These are phyloP conservation scores for Suillus lakei DNA, from an alignment of 768 basidiomycete species.

Conservation along the genomic window DNA sequence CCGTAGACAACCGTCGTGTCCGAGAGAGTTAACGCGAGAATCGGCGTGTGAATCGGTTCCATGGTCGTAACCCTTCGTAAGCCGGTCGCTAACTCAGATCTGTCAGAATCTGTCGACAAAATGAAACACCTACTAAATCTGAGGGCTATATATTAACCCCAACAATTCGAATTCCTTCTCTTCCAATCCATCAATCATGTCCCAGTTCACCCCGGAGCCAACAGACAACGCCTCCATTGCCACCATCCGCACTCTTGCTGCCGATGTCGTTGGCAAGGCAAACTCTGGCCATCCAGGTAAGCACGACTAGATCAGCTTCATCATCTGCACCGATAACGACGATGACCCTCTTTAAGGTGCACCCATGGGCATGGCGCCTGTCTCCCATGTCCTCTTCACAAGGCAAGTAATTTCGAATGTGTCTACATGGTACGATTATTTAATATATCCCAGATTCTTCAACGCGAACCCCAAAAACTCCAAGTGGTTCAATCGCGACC, in stretches of 20 bases:
- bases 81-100: background rate
- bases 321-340: slow-evolving; percentile 12
- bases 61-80: slow-evolving; percentile 12
- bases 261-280: slow-evolving; percentile 80
- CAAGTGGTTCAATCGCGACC: slow-evolving; percentile 95
- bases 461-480: slow-evolving; percentile 88
- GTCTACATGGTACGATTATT: slow-evolving; percentile 1
- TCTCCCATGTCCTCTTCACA: slow-evolving; percentile 79
- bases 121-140: background rate
- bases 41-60: slow-evolving; percentile 20
- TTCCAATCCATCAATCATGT: slow-evolving; percentile 36
- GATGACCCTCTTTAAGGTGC: slow-evolving; percentile 57
- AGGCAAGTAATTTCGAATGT: slow-evolving; percentile 44
- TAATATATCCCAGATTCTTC: slow-evolving; percentile 61
- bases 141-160: slow-evolving; percentile 5
- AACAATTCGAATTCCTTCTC: slow-evolving; percentile 17
- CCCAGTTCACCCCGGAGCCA: slow-evolving; percentile 39
- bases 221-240: slow-evolving; percentile 65
- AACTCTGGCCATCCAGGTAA: slow-evolving; percentile 94
- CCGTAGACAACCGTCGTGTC: slow-evolving; percentile 3
- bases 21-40: slow-evolving; percentile 11
- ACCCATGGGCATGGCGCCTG: slow-evolving; percentile 93
- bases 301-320: slow-evolving; percentile 16
- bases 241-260: slow-evolving; percentile 78
- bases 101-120: background rate